These are phyloP conservation scores for Solanum rostratum DNA, from an alignment of 257 asterid genomes.

Conservation along the genomic window DNA sequence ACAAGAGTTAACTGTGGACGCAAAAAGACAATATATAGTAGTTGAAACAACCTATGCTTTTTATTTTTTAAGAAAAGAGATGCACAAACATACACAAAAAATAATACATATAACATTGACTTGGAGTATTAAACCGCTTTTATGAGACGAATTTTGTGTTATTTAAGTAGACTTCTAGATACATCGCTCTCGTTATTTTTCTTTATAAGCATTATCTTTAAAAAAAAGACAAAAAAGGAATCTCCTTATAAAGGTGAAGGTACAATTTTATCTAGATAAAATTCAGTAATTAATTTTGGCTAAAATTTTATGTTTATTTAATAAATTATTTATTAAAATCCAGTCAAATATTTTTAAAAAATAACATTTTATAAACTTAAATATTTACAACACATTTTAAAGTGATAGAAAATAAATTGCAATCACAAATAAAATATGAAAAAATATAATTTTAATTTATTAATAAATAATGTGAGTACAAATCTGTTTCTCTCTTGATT, in stretches of 20 bases:
- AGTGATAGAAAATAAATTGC: too few species aligned
- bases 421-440: too few species aligned
- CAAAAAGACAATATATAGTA: not conserved
- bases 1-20: not conserved
- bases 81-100: not conserved
- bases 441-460: too few species aligned
- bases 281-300: not conserved
- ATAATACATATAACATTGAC: not conserved
- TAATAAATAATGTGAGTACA: too few species aligned
- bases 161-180: not conserved
- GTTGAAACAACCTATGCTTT: not conserved
- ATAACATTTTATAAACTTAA: too few species aligned
- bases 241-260: not conserved
- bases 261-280: not conserved
- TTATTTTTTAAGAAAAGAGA: not conserved
- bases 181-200: not conserved
- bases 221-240: not conserved
- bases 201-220: not conserved
- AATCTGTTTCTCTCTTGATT: too few species aligned
- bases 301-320: not conserved
- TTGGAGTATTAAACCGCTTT: not conserved
- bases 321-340: not conserved
- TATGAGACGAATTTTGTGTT: not conserved
- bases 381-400: too few species aligned
- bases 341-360: not conserved